These are phyloP conservation scores for Maudiozyma pseudohumilis DNA, from an alignment of 805 yeast genomes.

Conservation along the genomic window DNA sequence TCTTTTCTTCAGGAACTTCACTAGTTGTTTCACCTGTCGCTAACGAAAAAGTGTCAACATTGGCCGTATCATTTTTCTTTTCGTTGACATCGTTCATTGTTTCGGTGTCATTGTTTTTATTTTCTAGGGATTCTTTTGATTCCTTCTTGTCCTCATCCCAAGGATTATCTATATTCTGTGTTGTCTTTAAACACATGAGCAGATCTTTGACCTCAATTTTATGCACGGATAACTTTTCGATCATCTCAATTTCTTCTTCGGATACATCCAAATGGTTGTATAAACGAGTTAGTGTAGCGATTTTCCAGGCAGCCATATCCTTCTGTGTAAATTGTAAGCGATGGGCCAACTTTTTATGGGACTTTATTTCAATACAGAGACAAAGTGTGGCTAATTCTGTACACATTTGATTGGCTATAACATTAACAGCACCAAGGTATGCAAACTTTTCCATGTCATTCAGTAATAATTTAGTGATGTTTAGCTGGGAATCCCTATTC, in stretches of 20 bases:
- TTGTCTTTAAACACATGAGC: constrained; percentile 47
- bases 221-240: constrained; percentile 74
- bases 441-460: constrained; percentile 83
- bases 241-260: constrained; percentile 76
- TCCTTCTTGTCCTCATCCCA: constrained; percentile 5
- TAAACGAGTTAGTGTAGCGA: constrained; percentile 55
- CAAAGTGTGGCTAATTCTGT: constrained; percentile 57
- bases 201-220: constrained; percentile 71
- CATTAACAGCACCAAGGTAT: constrained; percentile 74
- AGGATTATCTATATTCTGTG: constrained; percentile 32
- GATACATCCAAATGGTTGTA: constrained; percentile 73
- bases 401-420: constrained; percentile 73
- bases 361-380: constrained; percentile 39
- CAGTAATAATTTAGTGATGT: constrained; percentile 70
- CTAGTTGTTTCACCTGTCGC: not conserved
- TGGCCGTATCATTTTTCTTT: not conserved
- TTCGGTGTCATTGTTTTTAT: not conserved
- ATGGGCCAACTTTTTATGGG: constrained; percentile 42
- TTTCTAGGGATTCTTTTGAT: too few relatives aligned
- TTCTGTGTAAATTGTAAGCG: constrained; percentile 59
- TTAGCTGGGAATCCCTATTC: constrained; percentile 42
- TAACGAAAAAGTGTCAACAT: constrained; percentile 6
- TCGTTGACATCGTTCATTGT: not conserved
- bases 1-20: not conserved
- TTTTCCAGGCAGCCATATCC: constrained; percentile 77